Percentiles rank a stretch among this genome's conserved stretches.
Conservation (phyloP, 768 basidiomycete genomes). For the Mycena floridula region DNA sequence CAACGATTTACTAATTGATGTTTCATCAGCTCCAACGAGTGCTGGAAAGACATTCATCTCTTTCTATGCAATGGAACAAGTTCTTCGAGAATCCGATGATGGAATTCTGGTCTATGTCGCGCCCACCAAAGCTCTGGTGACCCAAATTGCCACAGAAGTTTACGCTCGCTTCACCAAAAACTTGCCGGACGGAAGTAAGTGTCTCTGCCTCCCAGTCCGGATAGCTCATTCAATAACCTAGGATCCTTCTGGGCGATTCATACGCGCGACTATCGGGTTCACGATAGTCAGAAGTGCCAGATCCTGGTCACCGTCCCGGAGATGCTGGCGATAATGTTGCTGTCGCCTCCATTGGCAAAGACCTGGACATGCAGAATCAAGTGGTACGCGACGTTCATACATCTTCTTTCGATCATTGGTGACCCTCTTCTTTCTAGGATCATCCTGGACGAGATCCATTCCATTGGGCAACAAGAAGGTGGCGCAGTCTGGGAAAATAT, state of each 20-base stretch:
- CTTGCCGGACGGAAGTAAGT: conserved; percentile 33
- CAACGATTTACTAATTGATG: neutral
- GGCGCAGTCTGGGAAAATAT: conserved; percentile 74
- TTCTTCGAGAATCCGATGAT: conserved; percentile 56
- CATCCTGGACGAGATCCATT: conserved; percentile 62
- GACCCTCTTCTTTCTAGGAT: conserved; percentile 34
- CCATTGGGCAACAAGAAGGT: conserved; percentile 64
- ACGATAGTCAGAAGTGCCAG: conserved; percentile 62
- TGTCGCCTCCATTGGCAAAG: conserved; percentile 58
- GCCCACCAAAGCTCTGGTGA: conserved; percentile 69
- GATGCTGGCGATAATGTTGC: conserved; percentile 59
- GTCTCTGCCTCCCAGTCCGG: neutral
- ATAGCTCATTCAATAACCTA: conserved; percentile 15
- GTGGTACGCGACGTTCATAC: conserved; percentile 32
- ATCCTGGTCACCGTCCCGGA: conserved; percentile 74
- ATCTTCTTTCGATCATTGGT: neutral
- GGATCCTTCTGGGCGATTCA: conserved; percentile 61
- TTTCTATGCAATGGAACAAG: conserved; percentile 71
- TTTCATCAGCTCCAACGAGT: conserved; percentile 51
- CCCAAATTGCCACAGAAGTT: conserved; percentile 68
- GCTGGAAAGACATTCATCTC: conserved; percentile 77
- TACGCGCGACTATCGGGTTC: conserved; percentile 56
- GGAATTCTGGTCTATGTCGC: conserved; percentile 69
- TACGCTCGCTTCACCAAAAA: conserved; percentile 61
- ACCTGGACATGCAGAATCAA: conserved; percentile 60